A percentile compares a stretch with the other conserved stretches of the same genome.
Conservation (phyloP, 768 basidiomycete genomes). For the Tylopilus felleus region DNA sequence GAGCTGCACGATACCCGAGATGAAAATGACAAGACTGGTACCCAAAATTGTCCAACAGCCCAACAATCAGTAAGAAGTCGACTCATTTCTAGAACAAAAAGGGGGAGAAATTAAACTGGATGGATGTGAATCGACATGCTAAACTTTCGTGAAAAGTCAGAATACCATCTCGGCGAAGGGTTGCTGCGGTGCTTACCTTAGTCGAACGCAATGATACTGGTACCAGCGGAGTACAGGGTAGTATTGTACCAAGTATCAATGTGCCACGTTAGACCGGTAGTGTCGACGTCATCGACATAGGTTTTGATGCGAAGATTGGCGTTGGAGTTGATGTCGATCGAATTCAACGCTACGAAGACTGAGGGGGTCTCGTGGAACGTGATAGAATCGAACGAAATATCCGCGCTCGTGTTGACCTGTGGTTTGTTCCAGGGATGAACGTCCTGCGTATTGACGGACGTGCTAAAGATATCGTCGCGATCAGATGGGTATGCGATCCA, state of each 20-base stretch:
- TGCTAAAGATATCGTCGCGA: slow-evolving; percentile 16
- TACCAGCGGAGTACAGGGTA: background rate
- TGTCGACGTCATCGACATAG: slow-evolving; percentile 8
- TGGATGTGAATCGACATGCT: too few relatives aligned
- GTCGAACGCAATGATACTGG: too few relatives aligned
- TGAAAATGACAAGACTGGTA: too few relatives aligned
- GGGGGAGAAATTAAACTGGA: too few relatives aligned
- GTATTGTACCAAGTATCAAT: slow-evolving; percentile 14
- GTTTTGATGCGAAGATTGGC: slow-evolving; percentile 10
- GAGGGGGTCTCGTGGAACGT: background rate
- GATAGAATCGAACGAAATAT: slow-evolving; percentile 1
- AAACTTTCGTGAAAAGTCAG: too few relatives aligned
- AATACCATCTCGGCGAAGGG: too few relatives aligned
- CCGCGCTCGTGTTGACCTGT: slow-evolving; percentile 1
- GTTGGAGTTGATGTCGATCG: slow-evolving; percentile 7
- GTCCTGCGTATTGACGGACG: slow-evolving; percentile 10
- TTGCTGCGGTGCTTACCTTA: too few relatives aligned
- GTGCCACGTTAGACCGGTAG: background rate
- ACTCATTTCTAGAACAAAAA: too few relatives aligned
- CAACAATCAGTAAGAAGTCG: too few relatives aligned
- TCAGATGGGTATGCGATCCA: slow-evolving; percentile 24
- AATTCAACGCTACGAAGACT: slow-evolving; percentile 19
- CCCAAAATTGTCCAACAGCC: too few relatives aligned
- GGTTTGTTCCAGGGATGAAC: background rate
- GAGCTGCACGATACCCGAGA: too few relatives aligned